Evolutionary conservation across 2,329 filamentous ascomycete genomes (phyloP), one percentile per base, ranked within the genome.

Genomic region (Trichophyton verrucosum): DNA sequence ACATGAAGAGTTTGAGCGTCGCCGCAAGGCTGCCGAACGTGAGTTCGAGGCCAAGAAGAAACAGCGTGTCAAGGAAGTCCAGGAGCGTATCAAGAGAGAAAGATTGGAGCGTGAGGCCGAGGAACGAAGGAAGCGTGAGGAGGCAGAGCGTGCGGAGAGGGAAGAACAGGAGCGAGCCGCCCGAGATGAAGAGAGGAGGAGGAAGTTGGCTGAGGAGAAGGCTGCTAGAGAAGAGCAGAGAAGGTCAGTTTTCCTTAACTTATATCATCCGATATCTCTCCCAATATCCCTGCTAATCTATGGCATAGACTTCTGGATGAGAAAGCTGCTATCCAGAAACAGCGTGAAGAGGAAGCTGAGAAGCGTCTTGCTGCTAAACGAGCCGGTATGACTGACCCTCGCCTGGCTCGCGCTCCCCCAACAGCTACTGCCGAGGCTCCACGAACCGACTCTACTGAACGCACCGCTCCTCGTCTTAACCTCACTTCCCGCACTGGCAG

Each of bases 1-100:
- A 68, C 89, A 90, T 71, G 88, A 95, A 68, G 91, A 97, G 75
- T 99, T 97, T 68, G 94, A 97, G 81, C 92, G 88, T 79, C 88
- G 91, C 65, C 89, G 89, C 71, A 91, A 88, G 74, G 86, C 89
- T 70, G 94, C 94, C 36, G 91, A 97, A 80, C 86, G 87, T 65
- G 94, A 99, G 73, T 83, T 97, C 62, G 89, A 97, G 79, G 88
- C 87, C 75, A 90, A 95, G 78, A 95, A 96, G 76, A 83, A 86
- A 44, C 82, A 85, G 66, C 89, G 94, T 70, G 86, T 91, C 77
- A 92, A 90, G 81, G 91, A 96, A 74, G 85, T 88, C 70, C 86
- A 88, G 68, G 92, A 96, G 71, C 84, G 85, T 67, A 86, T 87
- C 74, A 82, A 89, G 61, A 85, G 87, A 61, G 91, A 96, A 82